Conservation (phyloP, 805 yeast genomes). For the Gaillardinia entomophila region DNA sequence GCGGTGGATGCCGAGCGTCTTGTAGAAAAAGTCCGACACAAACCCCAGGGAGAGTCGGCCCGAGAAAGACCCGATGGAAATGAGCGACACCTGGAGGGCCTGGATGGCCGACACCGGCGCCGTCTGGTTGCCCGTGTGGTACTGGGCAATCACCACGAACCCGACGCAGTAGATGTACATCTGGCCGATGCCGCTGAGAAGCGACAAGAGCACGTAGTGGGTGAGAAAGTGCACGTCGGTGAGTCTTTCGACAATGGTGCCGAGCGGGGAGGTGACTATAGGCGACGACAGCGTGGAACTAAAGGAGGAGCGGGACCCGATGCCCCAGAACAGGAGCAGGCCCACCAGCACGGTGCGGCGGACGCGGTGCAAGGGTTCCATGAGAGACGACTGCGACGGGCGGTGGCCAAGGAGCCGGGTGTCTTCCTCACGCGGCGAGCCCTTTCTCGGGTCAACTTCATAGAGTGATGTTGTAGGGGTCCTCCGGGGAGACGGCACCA, state of each 20-base stretch:
- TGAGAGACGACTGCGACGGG: not conserved
- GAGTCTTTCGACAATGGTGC: slow-evolving; percentile 15
- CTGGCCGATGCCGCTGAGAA: slow-evolving; percentile 62
- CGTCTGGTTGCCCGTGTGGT: not conserved
- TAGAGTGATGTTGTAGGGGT: too few species aligned
- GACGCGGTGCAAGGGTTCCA: not conserved
- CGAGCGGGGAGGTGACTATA: slow-evolving; percentile 9
- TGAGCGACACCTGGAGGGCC: slow-evolving; percentile 64
- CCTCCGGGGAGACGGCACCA: too few species aligned
- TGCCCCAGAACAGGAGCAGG: slow-evolving; percentile 36
- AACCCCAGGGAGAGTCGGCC: slow-evolving; percentile 67
- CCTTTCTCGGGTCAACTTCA: too few species aligned
- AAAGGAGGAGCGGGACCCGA: slow-evolving; percentile 24
- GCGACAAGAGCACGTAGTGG: slow-evolving; percentile 51
- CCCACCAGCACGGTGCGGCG: slow-evolving; percentile 16
- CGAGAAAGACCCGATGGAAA: slow-evolving; percentile 58
- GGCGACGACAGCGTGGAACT: not conserved
- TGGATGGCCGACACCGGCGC: slow-evolving; percentile 44
- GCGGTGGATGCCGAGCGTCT: slow-evolving; percentile 48
- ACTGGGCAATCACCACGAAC: slow-evolving; percentile 50
- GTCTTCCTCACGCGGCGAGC: not conserved
- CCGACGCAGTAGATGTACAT: slow-evolving; percentile 72
- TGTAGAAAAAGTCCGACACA: slow-evolving; percentile 53
- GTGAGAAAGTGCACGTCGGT: slow-evolving; percentile 35
- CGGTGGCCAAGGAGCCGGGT: not conserved